Conservation (phyloP, 176 grass and related monocot species). For the Oryza longistaminata region DNA sequence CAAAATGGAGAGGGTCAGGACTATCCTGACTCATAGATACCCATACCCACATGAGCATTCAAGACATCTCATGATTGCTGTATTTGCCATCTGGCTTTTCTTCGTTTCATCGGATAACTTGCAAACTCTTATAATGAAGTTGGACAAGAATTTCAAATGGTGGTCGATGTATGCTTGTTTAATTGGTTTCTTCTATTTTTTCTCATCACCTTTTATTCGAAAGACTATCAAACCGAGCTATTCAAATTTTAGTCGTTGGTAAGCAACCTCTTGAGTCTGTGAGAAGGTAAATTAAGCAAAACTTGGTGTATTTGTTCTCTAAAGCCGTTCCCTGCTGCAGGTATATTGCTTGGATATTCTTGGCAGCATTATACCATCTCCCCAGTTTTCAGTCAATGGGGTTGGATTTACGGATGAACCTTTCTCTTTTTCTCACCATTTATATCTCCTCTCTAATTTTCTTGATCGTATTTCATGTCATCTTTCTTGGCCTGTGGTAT, state of each 20-base stretch:
- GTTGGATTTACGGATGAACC: slow-evolving; percentile 95
- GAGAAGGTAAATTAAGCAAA: background rate
- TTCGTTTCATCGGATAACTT: slow-evolving; percentile 93
- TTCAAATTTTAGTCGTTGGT: slow-evolving; percentile 98
- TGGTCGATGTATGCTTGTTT: slow-evolving; percentile 99
- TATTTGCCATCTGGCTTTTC: slow-evolving; percentile 82
- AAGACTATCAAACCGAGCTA: slow-evolving; percentile 94
- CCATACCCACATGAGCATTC: slow-evolving; percentile 89
- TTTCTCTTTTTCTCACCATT: slow-evolving; percentile 87
- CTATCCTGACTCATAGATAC: slow-evolving; percentile 77
- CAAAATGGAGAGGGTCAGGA: slow-evolving; percentile 86
- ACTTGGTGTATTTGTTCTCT: slow-evolving; percentile 21
- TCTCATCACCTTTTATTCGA: slow-evolving; percentile 97
- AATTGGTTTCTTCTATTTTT: slow-evolving; percentile 98
- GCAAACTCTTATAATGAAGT: slow-evolving; percentile 82
- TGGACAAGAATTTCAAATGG: slow-evolving; percentile 99
- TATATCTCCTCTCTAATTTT: slow-evolving; percentile 89
- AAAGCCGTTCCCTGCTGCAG: slow-evolving; percentile 49
- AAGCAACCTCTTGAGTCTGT: slow-evolving; percentile 26
- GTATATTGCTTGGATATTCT: slow-evolving; percentile 99
- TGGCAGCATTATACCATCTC: slow-evolving; percentile 95
- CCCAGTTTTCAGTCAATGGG: slow-evolving; percentile 99
- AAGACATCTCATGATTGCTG: slow-evolving; percentile 82
- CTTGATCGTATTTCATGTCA: slow-evolving; percentile 84
- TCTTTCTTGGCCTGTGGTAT: slow-evolving; percentile 97